phyloP scores from a whole-genome alignment of 2,329 filamentous ascomycete species.

The Apiospora marii region DNA sequence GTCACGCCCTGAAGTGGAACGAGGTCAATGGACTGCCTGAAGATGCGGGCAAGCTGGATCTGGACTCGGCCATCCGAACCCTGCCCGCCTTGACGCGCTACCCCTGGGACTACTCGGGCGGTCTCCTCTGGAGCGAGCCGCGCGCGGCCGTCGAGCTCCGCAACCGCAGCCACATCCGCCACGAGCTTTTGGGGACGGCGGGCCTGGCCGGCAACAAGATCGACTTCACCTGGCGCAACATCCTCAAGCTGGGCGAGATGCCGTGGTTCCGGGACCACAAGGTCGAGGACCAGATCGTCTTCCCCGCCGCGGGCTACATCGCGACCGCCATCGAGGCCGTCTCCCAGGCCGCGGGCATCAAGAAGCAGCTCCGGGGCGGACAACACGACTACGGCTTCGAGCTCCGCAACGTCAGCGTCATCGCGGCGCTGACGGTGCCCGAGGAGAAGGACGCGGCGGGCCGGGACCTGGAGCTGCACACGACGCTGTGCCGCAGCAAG shows the following conservation, averaged over 20 bases:
- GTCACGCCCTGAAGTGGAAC: background rate
- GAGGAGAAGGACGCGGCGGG: background rate
- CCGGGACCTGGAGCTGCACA: slow-evolving; percentile 30
- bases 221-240: slow-evolving; percentile 33
- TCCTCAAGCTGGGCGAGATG: slow-evolving; percentile 29
- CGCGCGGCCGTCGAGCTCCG: slow-evolving; percentile 29
- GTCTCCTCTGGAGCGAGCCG: slow-evolving; percentile 28
- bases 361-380: background rate
- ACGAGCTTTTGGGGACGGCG: slow-evolving; percentile 29
- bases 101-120: slow-evolving; percentile 45
- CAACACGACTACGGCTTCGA: background rate
- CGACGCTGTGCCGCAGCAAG: slow-evolving; percentile 25
- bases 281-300: slow-evolving; percentile 30
- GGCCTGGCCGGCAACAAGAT: slow-evolving; percentile 29
- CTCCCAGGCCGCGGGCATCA: slow-evolving; percentile 13
- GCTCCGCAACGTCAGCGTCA: background rate
- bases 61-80: background rate
- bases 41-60: no score
- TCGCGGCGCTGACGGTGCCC: background rate
- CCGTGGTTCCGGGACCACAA: slow-evolving; percentile 35
- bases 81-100: slow-evolving; percentile 42
- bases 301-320: slow-evolving; percentile 34
- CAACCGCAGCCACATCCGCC: slow-evolving; percentile 29
- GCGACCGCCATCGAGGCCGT: slow-evolving; percentile 33
- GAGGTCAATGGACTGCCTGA: background rate